Percentiles rank a stretch among this genome's conserved stretches.
phyloP scores from a whole-genome alignment of 805 yeast genomes.

The Yarrowia sp. region DNA sequence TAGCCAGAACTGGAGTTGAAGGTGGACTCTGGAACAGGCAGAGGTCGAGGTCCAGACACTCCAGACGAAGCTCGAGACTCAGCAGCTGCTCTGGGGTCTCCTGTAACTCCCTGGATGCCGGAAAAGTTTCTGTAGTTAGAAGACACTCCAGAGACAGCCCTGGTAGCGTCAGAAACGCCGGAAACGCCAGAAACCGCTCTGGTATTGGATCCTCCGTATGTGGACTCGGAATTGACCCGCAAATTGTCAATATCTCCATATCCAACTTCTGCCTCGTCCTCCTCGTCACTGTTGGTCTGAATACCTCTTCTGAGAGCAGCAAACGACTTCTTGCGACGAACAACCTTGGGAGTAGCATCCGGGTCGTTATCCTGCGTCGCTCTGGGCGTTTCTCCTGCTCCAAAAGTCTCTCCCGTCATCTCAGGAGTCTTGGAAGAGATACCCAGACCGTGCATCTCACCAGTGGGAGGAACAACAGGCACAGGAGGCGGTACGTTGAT shows the following conservation, averaged over 20 bases:
- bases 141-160: neutral
- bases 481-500: neutral
- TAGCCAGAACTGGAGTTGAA: neutral
- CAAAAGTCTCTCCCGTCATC: neutral
- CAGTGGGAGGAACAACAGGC: neutral
- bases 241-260: neutral
- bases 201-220: neutral
- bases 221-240: neutral
- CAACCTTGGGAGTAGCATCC: constrained; percentile 9
- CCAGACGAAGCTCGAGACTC: neutral
- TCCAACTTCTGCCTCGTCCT: constrained; percentile 27
- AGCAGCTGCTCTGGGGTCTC: neutral
- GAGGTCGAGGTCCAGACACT: neutral
- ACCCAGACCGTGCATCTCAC: neutral
- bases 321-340: constrained; percentile 12
- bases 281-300: constrained; percentile 26
- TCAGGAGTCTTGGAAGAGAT: neutral
- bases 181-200: neutral
- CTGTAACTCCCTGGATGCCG: neutral
- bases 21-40: neutral
- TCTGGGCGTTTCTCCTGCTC: neutral
- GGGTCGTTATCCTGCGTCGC: neutral
- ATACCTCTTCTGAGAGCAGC: constrained; percentile 32
- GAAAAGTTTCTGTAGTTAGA: neutral
- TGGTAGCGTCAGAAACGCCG: neutral